A percentile compares a stretch with the other conserved stretches of the same genome.
Conservation (phyloP, 164 flowering plant species). For the Vitis cinerea region DNA sequence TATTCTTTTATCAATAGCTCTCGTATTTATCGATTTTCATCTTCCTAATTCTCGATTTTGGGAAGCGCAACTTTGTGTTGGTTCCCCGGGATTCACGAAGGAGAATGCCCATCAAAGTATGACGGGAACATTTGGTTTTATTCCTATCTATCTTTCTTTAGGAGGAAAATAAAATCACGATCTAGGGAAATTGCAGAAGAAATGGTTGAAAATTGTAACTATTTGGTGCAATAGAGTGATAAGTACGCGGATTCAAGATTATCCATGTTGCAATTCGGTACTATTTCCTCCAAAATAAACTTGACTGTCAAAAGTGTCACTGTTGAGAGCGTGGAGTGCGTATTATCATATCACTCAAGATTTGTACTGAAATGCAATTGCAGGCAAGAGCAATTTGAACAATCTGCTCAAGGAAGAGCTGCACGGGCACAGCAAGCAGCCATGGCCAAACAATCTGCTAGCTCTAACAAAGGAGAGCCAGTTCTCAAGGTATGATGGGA, state of each 20-base stretch:
- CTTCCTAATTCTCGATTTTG: neutral
- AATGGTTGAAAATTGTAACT: neutral
- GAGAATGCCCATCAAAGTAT: too few species aligned
- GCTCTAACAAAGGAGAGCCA: conserved; percentile 71
- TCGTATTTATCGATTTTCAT: too few species aligned
- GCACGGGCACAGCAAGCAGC: conserved; percentile 77
- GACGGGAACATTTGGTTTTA: too few species aligned
- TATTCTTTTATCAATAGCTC: neutral
- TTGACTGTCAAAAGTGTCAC: too few species aligned
- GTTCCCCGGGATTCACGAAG: too few species aligned
- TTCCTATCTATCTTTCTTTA: too few species aligned
- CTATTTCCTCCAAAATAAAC: too few species aligned
- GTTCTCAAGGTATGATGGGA: conserved; percentile 60
- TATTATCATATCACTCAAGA: neutral
- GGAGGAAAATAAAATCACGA: neutral
- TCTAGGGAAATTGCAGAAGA: neutral
- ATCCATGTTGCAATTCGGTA: too few species aligned
- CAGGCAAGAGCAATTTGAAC: conserved; percentile 90
- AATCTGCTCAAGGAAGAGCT: conserved; percentile 90
- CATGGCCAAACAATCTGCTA: conserved; percentile 59
- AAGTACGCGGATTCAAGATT: too few species aligned
- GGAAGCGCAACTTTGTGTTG: neutral
- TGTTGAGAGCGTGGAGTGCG: too few species aligned
- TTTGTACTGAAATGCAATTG: conserved; percentile 11
- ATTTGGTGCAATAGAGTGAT: neutral